Evolutionary conservation across 257 asterid genomes (phyloP).

Genomic region (Rauvolfia tetraphylla): DNA sequence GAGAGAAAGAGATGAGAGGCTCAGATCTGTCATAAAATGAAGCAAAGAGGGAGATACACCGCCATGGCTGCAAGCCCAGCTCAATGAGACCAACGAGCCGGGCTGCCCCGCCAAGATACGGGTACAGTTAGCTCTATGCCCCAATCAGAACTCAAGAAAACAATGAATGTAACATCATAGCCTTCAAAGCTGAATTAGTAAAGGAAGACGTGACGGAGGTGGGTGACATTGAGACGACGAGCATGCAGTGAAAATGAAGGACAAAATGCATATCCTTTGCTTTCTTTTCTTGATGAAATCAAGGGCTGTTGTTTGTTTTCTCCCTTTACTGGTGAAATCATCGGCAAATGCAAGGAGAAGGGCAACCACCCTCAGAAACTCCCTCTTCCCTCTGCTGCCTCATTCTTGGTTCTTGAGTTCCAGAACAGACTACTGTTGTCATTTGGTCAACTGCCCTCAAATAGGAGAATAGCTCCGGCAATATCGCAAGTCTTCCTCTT

Average conservation of each 20-base stretch:
- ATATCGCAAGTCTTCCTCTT: too few relatives aligned
- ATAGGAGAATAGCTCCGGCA: too few relatives aligned
- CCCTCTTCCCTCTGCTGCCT: slow-evolving; percentile 16
- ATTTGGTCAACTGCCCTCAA: too few relatives aligned
- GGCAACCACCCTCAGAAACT: slow-evolving; percentile 16
- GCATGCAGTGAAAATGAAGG: background rate
- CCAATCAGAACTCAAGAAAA: background rate
- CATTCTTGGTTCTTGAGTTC: slow-evolving; percentile 13
- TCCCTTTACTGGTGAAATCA: background rate
- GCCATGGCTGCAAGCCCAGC: slow-evolving; percentile 20
- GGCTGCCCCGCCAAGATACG: slow-evolving; percentile 16
- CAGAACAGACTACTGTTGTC: background rate
- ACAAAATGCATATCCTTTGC: background rate
- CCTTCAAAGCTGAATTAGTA: background rate
- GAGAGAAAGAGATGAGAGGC: slow-evolving; percentile 10
- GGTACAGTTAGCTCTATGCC: slow-evolving; percentile 1
- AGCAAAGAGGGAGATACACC: background rate
- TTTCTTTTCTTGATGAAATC: background rate
- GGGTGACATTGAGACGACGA: too few relatives aligned
- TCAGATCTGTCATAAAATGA: slow-evolving; percentile 13
- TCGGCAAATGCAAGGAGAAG: slow-evolving; percentile 9
- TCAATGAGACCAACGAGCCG: background rate
- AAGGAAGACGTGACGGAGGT: background rate
- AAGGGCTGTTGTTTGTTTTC: background rate
- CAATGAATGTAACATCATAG: background rate